Base-by-base conservation (phyloP, 208 protist genomes). In the Entamoeba histolytica region DNA sequence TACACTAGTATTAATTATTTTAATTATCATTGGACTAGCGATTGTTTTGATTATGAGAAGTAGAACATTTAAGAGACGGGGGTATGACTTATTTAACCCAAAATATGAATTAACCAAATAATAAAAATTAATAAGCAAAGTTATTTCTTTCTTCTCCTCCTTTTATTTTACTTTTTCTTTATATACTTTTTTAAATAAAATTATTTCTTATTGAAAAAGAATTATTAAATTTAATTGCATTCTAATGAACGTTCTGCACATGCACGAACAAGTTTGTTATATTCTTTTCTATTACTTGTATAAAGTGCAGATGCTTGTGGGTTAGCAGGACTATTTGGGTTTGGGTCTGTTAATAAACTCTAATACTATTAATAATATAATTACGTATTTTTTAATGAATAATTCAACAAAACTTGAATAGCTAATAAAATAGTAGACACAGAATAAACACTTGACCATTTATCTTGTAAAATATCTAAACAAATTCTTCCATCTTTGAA, bases 291-390 rank as follows among this genome's bases (percentile, higher is more conserved):
- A 17, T 78, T 47, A 12, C 10, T 73, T 31, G 51, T 49, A 19
- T 93, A 98, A 28, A 99, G 94, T 39, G 95, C 94, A 12, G 98
- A 98, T 0, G 99, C 99, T 93, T 98, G 98, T 6, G 96, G 96
- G 95, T 99, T 99, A n/a, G 99, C 99, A 8, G 99, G 98, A 10
- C 98, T 99, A 57, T 96, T 97, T 14, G 99, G 98, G 95, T 99
- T 99, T 4, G 99, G 99, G 95, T 99, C 99, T 39, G 97, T 98
- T 49, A 99, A 95, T 17, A 99, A 96, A 52, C 61, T 78, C 61
- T 78, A 78, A n/a, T 28, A n/a, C 1, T 10, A 78, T n/a, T 78
- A n/a, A 35, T 78, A n/a, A 39, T 44, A 78, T 39, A 78, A 7
- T 28, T 44, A 44, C 2, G 2, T 44, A 44, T 44, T 44, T 44